A percentile compares a stretch with the other conserved stretches of the same genome.
Conservation (phyloP, 2,329 filamentous ascomycete genomes). For the Domatiomyces globalis region DNA sequence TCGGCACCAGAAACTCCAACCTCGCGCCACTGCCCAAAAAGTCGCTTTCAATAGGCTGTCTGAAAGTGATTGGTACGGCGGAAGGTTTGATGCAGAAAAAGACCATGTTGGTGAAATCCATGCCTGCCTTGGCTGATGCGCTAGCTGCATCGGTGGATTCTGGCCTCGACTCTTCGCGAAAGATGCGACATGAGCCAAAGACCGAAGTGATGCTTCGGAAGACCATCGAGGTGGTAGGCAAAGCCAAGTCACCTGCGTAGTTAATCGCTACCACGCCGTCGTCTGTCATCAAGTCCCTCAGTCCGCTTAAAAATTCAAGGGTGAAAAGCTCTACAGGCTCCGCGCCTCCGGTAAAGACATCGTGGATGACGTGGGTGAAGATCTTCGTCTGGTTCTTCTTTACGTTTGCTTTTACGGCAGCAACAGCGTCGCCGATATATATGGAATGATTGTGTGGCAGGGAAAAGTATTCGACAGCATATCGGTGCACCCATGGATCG, state of each 20-base stretch:
- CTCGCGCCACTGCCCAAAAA: slow-evolving; percentile 59
- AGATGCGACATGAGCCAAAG: slow-evolving; percentile 84
- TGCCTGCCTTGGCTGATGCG: slow-evolving; percentile 30
- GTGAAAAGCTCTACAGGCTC: slow-evolving; percentile 86
- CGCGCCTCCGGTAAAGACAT: slow-evolving; percentile 92
- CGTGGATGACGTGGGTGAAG: slow-evolving; percentile 89
- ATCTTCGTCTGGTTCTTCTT: slow-evolving; percentile 29
- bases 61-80: slow-evolving; percentile 44
- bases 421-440: slow-evolving; percentile 68
- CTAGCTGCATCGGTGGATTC: slow-evolving; percentile 22
- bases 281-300: slow-evolving; percentile 57
- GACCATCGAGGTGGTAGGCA: slow-evolving; percentile 62
- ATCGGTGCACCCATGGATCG: slow-evolving; percentile 74
- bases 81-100: slow-evolving; percentile 71
- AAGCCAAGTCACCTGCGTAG: slow-evolving; percentile 76
- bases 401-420: slow-evolving; percentile 43
- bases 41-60: slow-evolving; percentile 50
- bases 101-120: slow-evolving; percentile 88
- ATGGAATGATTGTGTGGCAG: slow-evolving; percentile 63
- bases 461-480: slow-evolving; percentile 68
- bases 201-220: slow-evolving; percentile 67
- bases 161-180: slow-evolving; percentile 52
- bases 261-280: slow-evolving; percentile 86
- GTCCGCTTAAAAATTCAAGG: slow-evolving; percentile 59
- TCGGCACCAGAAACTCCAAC: slow-evolving; percentile 55